These are phyloP conservation scores for Davidsoniella virescens DNA, from an alignment of 2,329 filamentous ascomycete genomes.

Conservation along the genomic window DNA sequence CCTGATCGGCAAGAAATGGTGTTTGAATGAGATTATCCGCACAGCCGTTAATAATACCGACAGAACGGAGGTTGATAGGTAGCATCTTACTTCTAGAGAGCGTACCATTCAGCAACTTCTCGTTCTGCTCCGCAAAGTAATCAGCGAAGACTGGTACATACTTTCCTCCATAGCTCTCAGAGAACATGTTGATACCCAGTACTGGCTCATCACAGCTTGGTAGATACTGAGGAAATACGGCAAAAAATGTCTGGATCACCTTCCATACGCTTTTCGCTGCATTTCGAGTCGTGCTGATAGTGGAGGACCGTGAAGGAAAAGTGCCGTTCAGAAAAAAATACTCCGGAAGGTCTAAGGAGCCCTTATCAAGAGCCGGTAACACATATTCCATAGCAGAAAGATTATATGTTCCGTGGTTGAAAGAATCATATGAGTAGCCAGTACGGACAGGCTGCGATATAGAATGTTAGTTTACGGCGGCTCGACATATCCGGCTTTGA, in stretches of 20 bases:
- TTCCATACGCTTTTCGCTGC: slow-evolving; percentile 49
- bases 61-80: slow-evolving; percentile 34
- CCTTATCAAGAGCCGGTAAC: slow-evolving; percentile 21
- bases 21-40: slow-evolving; percentile 48
- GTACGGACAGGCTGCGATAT: slow-evolving; percentile 43
- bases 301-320: slow-evolving; percentile 17
- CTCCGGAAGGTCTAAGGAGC: slow-evolving; percentile 19
- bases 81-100: slow-evolving; percentile 29
- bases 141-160: slow-evolving; percentile 51
- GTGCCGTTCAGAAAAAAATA: slow-evolving; percentile 15
- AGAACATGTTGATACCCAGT: slow-evolving; percentile 39
- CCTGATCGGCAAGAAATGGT: slow-evolving; percentile 39
- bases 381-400: slow-evolving; percentile 24
- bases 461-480: slow-evolving; percentile 20
- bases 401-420: slow-evolving; percentile 43
- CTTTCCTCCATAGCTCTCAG: slow-evolving; percentile 54
- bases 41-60: slow-evolving; percentile 58
- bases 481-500: slow-evolving; percentile 14
- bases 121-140: slow-evolving; percentile 45
- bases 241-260: slow-evolving; percentile 45
- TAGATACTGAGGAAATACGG: slow-evolving; percentile 40
- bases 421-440: slow-evolving; percentile 49
- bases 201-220: slow-evolving; percentile 29
- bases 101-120: slow-evolving; percentile 21
- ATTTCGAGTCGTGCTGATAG: slow-evolving; percentile 38